Percentiles rank a stretch among this genome's conserved stretches.
Evolutionary conservation across 2,329 filamentous ascomycete species (phyloP).

Genomic region (Cytospora schulzeri): DNA sequence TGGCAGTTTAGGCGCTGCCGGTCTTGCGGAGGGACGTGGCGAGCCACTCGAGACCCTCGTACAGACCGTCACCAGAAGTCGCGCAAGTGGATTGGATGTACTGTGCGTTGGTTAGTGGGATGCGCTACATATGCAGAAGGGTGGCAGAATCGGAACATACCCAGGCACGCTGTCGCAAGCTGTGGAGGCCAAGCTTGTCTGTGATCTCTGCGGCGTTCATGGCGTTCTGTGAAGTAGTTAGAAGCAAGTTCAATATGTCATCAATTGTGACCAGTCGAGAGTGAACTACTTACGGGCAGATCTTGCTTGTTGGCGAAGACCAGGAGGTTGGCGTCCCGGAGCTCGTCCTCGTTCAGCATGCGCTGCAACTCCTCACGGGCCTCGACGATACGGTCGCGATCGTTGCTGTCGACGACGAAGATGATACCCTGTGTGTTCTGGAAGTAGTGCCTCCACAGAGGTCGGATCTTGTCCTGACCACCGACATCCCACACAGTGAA

Average conservation of each 20-base stretch:
- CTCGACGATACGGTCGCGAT: constrained; percentile 97
- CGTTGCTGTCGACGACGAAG: constrained; percentile 99
- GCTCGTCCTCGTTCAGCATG: constrained; percentile 98
- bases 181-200: constrained; percentile 99
- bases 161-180: constrained; percentile 97
- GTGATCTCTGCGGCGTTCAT: constrained; percentile 99
- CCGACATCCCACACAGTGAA: constrained; percentile 99
- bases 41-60: constrained; percentile 97
- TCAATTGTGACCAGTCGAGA: background rate
- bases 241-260: constrained; percentile 22
- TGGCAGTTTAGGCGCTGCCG: constrained; percentile 55
- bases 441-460: constrained; percentile 99
- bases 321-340: constrained; percentile 92
- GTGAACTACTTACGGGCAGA: constrained; percentile 72
- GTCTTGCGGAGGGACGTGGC: constrained; percentile 80
- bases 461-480: constrained; percentile 99
- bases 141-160: constrained; percentile 61
- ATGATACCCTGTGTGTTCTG: constrained; percentile 99
- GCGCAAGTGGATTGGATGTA: constrained; percentile 99
- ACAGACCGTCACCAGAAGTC: constrained; percentile 98
- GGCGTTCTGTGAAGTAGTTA: constrained; percentile 70
- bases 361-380: constrained; percentile 94
- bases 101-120: constrained; percentile 47
- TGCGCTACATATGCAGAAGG: background rate
- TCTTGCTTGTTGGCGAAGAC: constrained; percentile 99